These are phyloP conservation scores for Hymenotorrendiella dingleyae DNA, from an alignment of 2,329 filamentous ascomycete species.

Conservation along the genomic window DNA sequence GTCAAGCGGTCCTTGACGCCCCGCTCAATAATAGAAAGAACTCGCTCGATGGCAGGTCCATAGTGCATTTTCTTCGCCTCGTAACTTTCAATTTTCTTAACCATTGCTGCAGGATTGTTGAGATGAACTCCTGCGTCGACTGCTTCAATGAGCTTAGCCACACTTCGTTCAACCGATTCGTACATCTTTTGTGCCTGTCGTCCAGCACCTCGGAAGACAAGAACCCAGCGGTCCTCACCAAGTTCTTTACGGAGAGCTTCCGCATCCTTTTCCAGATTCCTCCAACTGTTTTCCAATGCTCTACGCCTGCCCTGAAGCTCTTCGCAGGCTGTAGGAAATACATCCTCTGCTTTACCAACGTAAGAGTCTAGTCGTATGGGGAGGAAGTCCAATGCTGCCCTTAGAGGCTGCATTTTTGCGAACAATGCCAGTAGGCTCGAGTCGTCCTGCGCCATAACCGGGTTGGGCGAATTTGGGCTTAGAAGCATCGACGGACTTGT, in stretches of 20 bases:
- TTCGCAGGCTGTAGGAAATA: conserved; percentile 86
- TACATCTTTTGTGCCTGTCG: conserved; percentile 94
- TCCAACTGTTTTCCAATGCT: conserved; percentile 77
- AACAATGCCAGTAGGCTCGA: conserved; percentile 84
- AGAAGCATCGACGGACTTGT: conserved; percentile 57
- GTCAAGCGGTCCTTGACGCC: conserved; percentile 94
- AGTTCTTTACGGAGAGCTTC: conserved; percentile 85
- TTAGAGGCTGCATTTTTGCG: conserved; percentile 88
- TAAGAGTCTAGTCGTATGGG: conserved; percentile 92
- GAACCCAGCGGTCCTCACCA: conserved; percentile 91
- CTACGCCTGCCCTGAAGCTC: conserved; percentile 73
- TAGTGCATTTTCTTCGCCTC: conserved; percentile 95
- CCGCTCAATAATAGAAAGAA: conserved; percentile 87
- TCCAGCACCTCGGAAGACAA: conserved; percentile 90
- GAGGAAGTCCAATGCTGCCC: conserved; percentile 89
- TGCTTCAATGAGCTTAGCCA: conserved; percentile 73
- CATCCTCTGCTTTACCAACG: conserved; percentile 64
- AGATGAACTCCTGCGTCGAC: conserved; percentile 70
- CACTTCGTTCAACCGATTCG: conserved; percentile 85
- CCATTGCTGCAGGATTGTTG: conserved; percentile 62
- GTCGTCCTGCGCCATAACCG: conserved; percentile 66
- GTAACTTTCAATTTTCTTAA: conserved; percentile 86
- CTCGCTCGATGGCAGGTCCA: conserved; percentile 83
- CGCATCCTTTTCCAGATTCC: conserved; percentile 82
- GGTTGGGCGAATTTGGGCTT: conserved; percentile 55